Conservation (phyloP, 2,329 filamentous ascomycete genomes). For the Alternaria ventricosa region DNA sequence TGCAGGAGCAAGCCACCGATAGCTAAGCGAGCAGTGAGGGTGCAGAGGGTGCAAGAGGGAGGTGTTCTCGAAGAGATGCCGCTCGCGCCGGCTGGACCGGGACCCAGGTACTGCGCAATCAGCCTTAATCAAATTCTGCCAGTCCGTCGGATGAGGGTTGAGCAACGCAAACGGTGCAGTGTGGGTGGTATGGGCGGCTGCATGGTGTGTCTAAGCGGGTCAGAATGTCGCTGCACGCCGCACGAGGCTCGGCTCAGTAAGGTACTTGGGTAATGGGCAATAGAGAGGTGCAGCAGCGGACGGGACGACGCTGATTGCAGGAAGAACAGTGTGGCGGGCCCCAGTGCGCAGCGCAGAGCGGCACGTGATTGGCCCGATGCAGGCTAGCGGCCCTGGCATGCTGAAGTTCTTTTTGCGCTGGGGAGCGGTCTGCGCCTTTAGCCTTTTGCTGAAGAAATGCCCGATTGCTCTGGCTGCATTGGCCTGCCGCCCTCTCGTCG, state of each 20-base stretch:
- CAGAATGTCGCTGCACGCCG: slow-evolving; percentile 14
- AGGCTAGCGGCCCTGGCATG: background rate
- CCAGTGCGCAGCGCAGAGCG: background rate
- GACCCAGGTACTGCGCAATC: slow-evolving; percentile 24
- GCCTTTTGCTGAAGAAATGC: background rate
- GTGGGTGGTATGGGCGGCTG: slow-evolving; percentile 13
- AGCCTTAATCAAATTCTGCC: slow-evolving; percentile 23
- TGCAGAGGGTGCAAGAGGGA: slow-evolving; percentile 6
- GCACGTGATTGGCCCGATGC: slow-evolving; percentile 8
- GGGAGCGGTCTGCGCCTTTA: slow-evolving; percentile 3
- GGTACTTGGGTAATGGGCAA: slow-evolving; percentile 16
- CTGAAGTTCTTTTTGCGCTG: background rate
- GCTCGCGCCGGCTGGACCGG: slow-evolving; percentile 15
- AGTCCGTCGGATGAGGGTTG: slow-evolving; percentile 13
- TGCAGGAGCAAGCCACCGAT: slow-evolving; percentile 6
- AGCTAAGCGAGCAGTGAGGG: background rate
- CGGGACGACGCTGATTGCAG: slow-evolving; percentile 25
- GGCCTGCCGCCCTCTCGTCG: background rate
- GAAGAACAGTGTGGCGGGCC: slow-evolving; percentile 14
- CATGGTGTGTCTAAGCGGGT: slow-evolving; percentile 17
- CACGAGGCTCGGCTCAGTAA: slow-evolving; percentile 16
- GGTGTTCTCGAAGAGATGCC: slow-evolving; percentile 15
- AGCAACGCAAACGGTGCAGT: slow-evolving; percentile 14
- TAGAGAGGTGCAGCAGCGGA: slow-evolving; percentile 5
- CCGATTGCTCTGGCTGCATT: background rate